Percentiles rank a stretch among this genome's conserved stretches.
phyloP scores from a whole-genome alignment of 2,329 filamentous ascomycete genomes.

The Scleromitrula shiraiana region DNA sequence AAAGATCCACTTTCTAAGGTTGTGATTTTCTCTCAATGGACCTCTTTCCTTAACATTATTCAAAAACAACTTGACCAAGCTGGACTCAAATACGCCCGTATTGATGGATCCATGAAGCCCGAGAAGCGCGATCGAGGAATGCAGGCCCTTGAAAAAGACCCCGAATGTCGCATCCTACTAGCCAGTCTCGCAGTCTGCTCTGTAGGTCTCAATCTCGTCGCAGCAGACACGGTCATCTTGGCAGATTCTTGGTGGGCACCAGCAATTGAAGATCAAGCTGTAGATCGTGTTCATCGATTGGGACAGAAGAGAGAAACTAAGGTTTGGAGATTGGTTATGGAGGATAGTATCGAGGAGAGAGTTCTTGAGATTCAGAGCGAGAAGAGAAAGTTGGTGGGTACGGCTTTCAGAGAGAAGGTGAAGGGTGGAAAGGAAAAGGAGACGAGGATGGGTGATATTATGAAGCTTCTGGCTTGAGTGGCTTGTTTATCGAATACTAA shows the following conservation, averaged over 20 bases:
- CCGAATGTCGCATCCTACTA: constrained; percentile 65
- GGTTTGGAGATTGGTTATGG: constrained; percentile 75
- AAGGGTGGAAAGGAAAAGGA: constrained; percentile 46
- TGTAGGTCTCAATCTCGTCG: constrained; percentile 78
- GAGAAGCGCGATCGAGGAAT: constrained; percentile 65
- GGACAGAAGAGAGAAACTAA: constrained; percentile 74
- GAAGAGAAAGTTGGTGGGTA: constrained; percentile 69
- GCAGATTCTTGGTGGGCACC: constrained; percentile 89
- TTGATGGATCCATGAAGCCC: constrained; percentile 75
- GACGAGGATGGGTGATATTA: constrained; percentile 48
- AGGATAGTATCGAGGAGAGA: constrained; percentile 71
- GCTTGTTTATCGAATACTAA: no score
- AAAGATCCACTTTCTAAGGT: constrained; percentile 58
- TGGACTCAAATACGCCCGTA: constrained; percentile 57
- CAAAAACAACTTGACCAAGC: constrained; percentile 56
- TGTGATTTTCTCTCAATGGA: constrained; percentile 73
- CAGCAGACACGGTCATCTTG: constrained; percentile 78
- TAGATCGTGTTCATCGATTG: constrained; percentile 79
- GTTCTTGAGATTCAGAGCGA: constrained; percentile 71
- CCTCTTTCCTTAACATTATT: constrained; percentile 63
- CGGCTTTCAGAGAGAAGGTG: constrained; percentile 70
- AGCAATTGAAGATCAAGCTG: constrained; percentile 84
- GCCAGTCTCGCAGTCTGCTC: constrained; percentile 76
- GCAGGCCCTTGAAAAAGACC: constrained; percentile 56
- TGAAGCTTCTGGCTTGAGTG: constrained; percentile 34